Evolutionary conservation across 1,139 yeast genomes (phyloP), one percentile per base, ranked within the genome.

Genomic region (Sugiyamaella pinicola): DNA sequence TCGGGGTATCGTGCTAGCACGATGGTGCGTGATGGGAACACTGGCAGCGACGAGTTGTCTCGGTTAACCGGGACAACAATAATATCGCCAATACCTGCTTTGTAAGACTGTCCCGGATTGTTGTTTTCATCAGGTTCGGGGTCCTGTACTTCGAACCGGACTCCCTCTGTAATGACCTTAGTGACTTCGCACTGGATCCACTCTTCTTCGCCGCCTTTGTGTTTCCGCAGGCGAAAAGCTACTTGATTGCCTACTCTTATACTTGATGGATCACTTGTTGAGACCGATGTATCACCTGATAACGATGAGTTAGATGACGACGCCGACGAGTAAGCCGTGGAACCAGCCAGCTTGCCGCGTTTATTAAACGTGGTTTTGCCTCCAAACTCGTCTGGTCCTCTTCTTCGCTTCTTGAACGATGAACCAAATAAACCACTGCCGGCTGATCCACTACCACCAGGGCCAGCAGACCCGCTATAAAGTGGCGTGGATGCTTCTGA

Each of bases 151-250:
- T 93, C 98, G 52, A 66, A 72, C 66, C 81, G 81, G 22, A 79
- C 73, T 1, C 95, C 95, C 60, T 91, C 98, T 1, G 83, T 83
- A 21, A 84, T 72, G 2, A 93, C 83, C 62, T 81, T 82, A 47
- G 85, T 81, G 21, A 93, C 96, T 63, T 87, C 91, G 73, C 99
- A 95, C 68, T 90, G 96, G 61, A 95, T 90, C 99, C 99, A 95
- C 65, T 93, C 99, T 49, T 81, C 84, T 31, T 87, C 95, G 47
- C 82, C 87, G 56, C 79, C 79, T 17, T 56, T 57, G 34, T 61
- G 62, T 53, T 65, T 65, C 48, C 71, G 69, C 26, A 91, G 79
- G 65, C 85, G 83, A 71, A 85, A 93, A 0, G 98, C 99, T 1
- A 93, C 97, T 61, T 88, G 96, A 0, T 93, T 80, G 1, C 95